A percentile compares a stretch with the other conserved stretches of the same genome.
phyloP scores from a whole-genome alignment of 2,329 filamentous ascomycete species.

The Ceratocystis variospora region DNA sequence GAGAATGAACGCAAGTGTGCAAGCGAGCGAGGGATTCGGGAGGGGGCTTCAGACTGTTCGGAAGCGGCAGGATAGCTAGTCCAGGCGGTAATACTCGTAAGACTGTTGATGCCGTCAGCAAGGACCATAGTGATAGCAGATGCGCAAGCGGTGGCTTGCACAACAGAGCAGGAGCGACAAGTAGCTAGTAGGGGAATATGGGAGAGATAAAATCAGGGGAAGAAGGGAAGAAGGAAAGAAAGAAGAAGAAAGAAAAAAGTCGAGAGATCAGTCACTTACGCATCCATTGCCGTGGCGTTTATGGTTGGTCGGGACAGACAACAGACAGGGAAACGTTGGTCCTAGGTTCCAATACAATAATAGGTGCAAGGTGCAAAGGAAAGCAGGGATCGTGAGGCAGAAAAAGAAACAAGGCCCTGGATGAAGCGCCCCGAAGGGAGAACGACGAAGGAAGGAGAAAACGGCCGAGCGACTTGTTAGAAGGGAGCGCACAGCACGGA shows the following conservation, averaged over 20 bases:
- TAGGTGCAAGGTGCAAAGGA: conserved; percentile 1
- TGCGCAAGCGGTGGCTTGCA: not conserved
- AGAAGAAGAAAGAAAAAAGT: not conserved
- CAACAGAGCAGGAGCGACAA: not conserved
- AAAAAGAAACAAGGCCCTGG: conserved; percentile 2
- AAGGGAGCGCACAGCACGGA: not conserved
- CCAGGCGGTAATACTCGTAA: conserved; percentile 42
- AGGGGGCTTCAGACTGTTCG: conserved; percentile 13
- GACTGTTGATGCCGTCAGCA: conserved; percentile 28
- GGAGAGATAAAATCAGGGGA: not conserved
- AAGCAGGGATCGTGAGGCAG: conserved; percentile 6
- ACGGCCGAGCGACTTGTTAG: not conserved
- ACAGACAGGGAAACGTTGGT: not conserved
- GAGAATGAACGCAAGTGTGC: conserved; percentile 16
- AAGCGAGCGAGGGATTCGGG: conserved; percentile 15
- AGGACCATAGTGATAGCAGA: conserved; percentile 10
- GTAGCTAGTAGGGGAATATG: no score
- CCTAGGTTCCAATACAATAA: not conserved
- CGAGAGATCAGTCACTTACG: not conserved
- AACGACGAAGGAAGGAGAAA: not conserved
- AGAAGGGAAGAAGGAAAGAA: not conserved
- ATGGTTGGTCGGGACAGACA: no score
- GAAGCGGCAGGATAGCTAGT: conserved; percentile 29
- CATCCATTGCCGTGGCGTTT: conserved; percentile 4
- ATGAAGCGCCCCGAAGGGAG: not conserved